A percentile compares a stretch with the other conserved stretches of the same genome.
Evolutionary conservation across 2,329 filamentous ascomycete species (phyloP).

Genomic region (Colletotrichum destructivum): DNA sequence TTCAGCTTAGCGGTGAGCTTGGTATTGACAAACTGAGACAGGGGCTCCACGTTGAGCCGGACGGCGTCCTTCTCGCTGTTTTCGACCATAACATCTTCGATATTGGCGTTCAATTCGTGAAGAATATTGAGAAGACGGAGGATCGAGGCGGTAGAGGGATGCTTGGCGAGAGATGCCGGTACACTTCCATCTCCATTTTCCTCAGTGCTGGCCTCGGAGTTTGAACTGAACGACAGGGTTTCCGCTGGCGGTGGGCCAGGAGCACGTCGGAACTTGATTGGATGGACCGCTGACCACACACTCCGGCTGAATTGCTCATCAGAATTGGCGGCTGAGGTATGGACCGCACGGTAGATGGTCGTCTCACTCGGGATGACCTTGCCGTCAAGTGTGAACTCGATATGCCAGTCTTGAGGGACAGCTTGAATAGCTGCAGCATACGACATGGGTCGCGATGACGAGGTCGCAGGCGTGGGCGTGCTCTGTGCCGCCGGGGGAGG

Average conservation of each 20-base stretch:
- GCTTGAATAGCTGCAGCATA: conserved; percentile 89
- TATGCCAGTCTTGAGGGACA: conserved; percentile 93
- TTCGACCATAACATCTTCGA: conserved; percentile 90
- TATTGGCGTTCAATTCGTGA: conserved; percentile 92
- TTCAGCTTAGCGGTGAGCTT: conserved; percentile 99
- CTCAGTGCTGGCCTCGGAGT: conserved; percentile 64
- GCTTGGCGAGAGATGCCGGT: conserved; percentile 85
- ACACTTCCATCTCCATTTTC: conserved; percentile 71
- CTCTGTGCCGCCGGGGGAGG: conserved; percentile 57
- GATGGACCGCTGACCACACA: conserved; percentile 91
- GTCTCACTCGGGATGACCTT: conserved; percentile 91
- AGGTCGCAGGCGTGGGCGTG: conserved; percentile 65
- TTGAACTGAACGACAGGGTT: conserved; percentile 70
- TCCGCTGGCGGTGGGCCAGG: conserved; percentile 86
- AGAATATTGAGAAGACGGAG: conserved; percentile 89
- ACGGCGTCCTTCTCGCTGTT: conserved; percentile 74
- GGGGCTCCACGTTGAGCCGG: conserved; percentile 83
- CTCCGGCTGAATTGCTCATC: conserved; percentile 81
- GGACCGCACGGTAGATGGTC: conserved; percentile 95
- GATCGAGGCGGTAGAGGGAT: conserved; percentile 89
- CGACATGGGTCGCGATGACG: conserved; percentile 77
- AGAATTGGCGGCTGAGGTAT: conserved; percentile 68
- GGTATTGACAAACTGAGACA: conserved; percentile 97
- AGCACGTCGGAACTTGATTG: conserved; percentile 92
- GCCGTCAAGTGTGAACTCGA: conserved; percentile 91